phyloP scores from a whole-genome alignment of 805 yeast genomes.

The Metschnikowia continentalis region DNA sequence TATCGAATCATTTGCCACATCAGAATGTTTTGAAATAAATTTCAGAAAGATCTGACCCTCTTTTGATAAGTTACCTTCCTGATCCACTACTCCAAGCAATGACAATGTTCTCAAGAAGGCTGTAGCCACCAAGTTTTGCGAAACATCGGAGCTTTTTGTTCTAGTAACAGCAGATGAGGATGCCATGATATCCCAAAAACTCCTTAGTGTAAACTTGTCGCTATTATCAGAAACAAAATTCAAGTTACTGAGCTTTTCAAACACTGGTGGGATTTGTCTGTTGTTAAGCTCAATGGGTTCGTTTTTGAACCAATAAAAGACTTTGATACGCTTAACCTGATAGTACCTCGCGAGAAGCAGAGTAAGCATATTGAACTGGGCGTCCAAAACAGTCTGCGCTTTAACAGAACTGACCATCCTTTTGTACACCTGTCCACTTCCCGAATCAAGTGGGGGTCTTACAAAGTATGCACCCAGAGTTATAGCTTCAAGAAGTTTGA shows the following conservation, averaged over 20 bases:
- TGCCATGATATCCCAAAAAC: slow-evolving; percentile 21
- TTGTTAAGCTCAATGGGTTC: slow-evolving; percentile 43
- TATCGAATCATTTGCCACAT: slow-evolving; percentile 18
- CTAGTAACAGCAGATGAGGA: slow-evolving; percentile 11
- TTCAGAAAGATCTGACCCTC: slow-evolving; percentile 50
- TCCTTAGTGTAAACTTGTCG: slow-evolving; percentile 21
- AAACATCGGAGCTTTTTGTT: neutral
- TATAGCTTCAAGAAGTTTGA: slow-evolving; percentile 62
- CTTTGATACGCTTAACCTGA: slow-evolving; percentile 65
- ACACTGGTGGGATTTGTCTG: slow-evolving; percentile 53
- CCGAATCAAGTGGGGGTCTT: slow-evolving; percentile 64
- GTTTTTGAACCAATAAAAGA: slow-evolving; percentile 52
- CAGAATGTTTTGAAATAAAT: slow-evolving; percentile 20
- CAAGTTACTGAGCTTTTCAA: slow-evolving; percentile 23
- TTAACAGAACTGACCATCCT: slow-evolving; percentile 44
- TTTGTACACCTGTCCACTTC: slow-evolving; percentile 54
- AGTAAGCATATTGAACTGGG: slow-evolving; percentile 63
- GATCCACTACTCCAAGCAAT: slow-evolving; percentile 46
- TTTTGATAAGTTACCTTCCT: slow-evolving; percentile 14
- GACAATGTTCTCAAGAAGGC: slow-evolving; percentile 43
- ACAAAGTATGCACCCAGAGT: slow-evolving; percentile 60
- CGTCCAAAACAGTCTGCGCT: slow-evolving; percentile 51
- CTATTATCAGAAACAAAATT: neutral
- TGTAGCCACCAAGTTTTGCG: slow-evolving; percentile 7
- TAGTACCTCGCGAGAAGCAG: slow-evolving; percentile 77